phyloP scores from a whole-genome alignment of 2,329 filamentous ascomycete genomes.

The Epichloe sylvatica region DNA sequence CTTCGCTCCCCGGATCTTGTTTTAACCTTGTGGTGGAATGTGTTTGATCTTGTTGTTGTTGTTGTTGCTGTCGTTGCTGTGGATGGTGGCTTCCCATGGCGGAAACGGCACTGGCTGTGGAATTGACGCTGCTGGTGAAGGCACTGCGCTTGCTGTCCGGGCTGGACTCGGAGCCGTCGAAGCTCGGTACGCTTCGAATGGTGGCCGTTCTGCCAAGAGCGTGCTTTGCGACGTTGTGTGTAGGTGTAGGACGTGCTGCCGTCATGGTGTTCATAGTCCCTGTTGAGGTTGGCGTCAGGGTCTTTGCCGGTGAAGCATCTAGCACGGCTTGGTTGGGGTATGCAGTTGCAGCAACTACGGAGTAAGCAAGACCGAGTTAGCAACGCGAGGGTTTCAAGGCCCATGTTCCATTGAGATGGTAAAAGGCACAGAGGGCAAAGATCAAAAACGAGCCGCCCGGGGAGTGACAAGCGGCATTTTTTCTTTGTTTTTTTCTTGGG shows the following conservation, averaged over 20 bases:
- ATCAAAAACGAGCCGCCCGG: background rate
- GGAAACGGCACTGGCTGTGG: conserved; percentile 36
- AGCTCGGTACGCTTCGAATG: conserved; percentile 44
- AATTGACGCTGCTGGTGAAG: conserved; percentile 43
- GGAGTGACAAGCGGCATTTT: background rate
- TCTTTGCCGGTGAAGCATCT: conserved; percentile 19
- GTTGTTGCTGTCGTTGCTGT: background rate
- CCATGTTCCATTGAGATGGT: background rate
- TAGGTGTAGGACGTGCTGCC: conserved; percentile 7
- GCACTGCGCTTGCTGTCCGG: conserved; percentile 34
- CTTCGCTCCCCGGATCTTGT: conserved; percentile 14
- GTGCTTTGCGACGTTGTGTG: conserved; percentile 19
- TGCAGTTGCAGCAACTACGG: background rate
- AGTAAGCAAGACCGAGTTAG: conserved; percentile 1
- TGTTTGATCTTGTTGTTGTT: conserved; percentile 14
- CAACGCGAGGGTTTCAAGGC: background rate
- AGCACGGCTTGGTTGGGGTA: conserved; percentile 11
- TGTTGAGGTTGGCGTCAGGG: conserved; percentile 25
- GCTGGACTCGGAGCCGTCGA: conserved; percentile 35
- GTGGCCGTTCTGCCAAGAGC: conserved; percentile 25
- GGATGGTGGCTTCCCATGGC: conserved; percentile 20
- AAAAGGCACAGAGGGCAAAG: too few relatives aligned
- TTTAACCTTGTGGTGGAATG: conserved; percentile 25
- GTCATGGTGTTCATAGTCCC: conserved; percentile 29
- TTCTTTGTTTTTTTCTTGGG: background rate